Conservation (phyloP, 1,284 basidiomycete species). For the Rhodotorula sp. region DNA sequence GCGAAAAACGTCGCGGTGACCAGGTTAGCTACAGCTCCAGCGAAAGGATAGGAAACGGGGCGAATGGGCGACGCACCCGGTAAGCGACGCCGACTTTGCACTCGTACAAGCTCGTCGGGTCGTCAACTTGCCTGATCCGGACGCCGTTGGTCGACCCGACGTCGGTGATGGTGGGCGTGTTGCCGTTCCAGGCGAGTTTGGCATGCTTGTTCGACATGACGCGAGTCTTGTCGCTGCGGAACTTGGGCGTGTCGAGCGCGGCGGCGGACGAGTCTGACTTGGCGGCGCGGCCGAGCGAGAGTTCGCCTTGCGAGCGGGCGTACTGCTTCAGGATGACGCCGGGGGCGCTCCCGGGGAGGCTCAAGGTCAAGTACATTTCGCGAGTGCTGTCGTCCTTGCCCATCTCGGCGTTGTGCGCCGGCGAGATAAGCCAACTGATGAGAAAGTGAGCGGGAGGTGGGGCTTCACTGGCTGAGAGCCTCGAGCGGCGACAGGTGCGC, state of each 20-base stretch:
- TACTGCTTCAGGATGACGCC: conserved; percentile 9
- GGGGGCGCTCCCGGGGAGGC: background rate
- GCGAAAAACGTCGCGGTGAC: background rate
- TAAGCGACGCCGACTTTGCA: conserved; percentile 1
- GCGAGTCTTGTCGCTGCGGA: conserved; percentile 18
- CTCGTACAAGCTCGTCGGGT: background rate
- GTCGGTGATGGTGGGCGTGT: conserved; percentile 12
- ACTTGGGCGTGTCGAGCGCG: conserved; percentile 10
- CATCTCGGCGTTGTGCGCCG: background rate
- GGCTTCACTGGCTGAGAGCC: background rate
- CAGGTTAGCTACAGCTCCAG: background rate
- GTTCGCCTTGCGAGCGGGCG: background rate
- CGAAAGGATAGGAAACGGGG: too few relatives aligned
- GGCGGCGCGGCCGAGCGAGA: conserved; percentile 16
- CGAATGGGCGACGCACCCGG: conserved; percentile 3
- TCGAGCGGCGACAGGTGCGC: too few relatives aligned
- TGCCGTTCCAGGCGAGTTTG: conserved; percentile 9
- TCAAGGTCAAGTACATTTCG: conserved; percentile 7
- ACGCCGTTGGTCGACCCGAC: conserved; percentile 18
- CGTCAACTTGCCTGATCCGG: background rate
- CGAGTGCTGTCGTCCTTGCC: background rate
- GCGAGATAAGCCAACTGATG: background rate
- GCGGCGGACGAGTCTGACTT: conserved; percentile 1
- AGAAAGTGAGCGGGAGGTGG: background rate
- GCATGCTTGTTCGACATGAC: conserved; percentile 26